phyloP scores from a whole-genome alignment of 768 basidiomycete genomes.

The Kondoa subrosea region DNA sequence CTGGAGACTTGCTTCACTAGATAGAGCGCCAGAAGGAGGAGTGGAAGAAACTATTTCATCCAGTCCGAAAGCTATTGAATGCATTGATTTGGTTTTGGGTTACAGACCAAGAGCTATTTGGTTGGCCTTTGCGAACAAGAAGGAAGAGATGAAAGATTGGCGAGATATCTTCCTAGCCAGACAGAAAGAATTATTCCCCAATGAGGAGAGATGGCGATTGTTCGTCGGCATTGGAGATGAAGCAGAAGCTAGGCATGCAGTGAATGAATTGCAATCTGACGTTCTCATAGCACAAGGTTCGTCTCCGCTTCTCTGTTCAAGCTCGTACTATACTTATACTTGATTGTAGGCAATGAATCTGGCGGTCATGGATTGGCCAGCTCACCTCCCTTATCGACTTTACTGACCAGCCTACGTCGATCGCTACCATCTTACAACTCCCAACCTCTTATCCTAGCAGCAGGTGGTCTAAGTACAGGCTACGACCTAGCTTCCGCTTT shows the following conservation, averaged over 20 bases:
- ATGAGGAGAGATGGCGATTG: background rate
- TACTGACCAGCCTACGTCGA: background rate
- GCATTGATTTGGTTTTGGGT: background rate
- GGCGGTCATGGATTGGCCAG: slow-evolving; percentile 2
- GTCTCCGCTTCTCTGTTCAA: background rate
- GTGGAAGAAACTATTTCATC: background rate
- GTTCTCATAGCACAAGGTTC: slow-evolving; percentile 7
- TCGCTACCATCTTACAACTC: background rate
- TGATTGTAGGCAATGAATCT: slow-evolving; percentile 1
- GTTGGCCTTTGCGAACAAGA: background rate
- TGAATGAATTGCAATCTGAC: background rate
- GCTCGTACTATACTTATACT: slow-evolving; percentile 5
- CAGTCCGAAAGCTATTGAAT: background rate
- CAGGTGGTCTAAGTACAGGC: slow-evolving; percentile 6
- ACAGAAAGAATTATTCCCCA: background rate
- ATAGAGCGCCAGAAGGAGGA: background rate
- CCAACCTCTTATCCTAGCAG: slow-evolving; percentile 8
- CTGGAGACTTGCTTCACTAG: background rate
- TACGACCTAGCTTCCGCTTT: background rate
- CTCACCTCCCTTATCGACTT: background rate
- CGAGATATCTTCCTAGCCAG: background rate
- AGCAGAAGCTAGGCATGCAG: background rate
- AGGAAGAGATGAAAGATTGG: background rate
- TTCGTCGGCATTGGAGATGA: background rate
- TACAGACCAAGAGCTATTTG: background rate